Base-by-base conservation (phyloP, 192 early-diverging fungal species). In the Backusella mclennaniae region DNA sequence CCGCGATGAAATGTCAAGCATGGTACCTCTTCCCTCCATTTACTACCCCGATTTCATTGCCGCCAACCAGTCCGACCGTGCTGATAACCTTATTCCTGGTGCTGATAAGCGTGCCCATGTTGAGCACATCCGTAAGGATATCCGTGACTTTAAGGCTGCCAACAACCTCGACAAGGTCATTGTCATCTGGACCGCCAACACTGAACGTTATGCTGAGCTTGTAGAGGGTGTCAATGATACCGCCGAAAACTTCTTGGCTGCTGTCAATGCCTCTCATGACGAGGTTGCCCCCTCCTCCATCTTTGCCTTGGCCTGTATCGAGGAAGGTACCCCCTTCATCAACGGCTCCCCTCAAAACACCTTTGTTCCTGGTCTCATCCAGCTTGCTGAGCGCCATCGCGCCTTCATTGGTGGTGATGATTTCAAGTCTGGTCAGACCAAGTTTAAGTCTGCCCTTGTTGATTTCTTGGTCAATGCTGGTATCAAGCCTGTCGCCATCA, bases 31-130 rank as follows among this genome's bases (percentile, higher is more conserved):
- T 78, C 95, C 97, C 35, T 96, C 95, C 67, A 93, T 98, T 74
- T 99, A 99, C 92, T 99, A 96, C 87, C 98, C 98, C 26, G 96
- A 98, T 86, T 99, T 96, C 80, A 98, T 99, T 80, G 98, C 98
- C 46, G 96, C 96, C 75, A 99, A 99, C 89, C 98, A 99, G 87
- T 91, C 89, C 73, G 97, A 96, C 77, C 93, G 98, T 72, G 98
- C 98, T 59, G 91, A 99, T 87, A 97, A 99, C 84, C 83, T 96
- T 49, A 82, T 99, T 71, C 78, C 85, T 35, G 94, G 95, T 49
- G 86, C 87, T 68, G 86, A 93, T 85, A 98, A 97, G 92, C 90
- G 91, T 77, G 95, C 90, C 71, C 96, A 99, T 80, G 84, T 97
- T 38, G 98, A 98, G 63, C 88, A 95, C 56, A 92, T 99, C 83